A percentile compares a stretch with the other conserved stretches of the same genome.
Evolutionary conservation across 1,284 basidiomycete species (phyloP).

Genomic region (Ceratobasidium sp.): DNA sequence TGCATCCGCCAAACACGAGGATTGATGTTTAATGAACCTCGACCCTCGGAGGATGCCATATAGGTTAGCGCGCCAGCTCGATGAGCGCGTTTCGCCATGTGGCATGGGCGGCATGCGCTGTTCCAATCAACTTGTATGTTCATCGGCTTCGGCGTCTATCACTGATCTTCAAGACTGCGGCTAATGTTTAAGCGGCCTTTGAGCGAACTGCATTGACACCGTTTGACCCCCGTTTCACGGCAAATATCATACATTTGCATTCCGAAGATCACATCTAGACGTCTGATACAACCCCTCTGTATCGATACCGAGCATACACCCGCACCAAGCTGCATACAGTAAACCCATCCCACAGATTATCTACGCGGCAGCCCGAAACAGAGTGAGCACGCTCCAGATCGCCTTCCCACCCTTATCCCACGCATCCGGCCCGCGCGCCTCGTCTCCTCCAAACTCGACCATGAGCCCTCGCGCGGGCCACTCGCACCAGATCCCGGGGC

Average conservation of each 20-base stretch:
- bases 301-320: not conserved
- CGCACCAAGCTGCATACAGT: not conserved
- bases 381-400: constrained; percentile 74
- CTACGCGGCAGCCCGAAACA: constrained; percentile 60
- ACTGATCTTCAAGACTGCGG: not conserved
- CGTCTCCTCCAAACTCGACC: constrained; percentile 82
- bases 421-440: constrained; percentile 78
- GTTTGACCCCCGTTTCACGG: not conserved
- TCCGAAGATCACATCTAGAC: not conserved
- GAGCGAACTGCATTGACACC: not conserved
- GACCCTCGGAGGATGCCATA: too few relatives aligned
- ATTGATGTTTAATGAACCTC: too few relatives aligned
- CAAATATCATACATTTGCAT: not conserved
- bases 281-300: not conserved
- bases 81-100: constrained; percentile 18
- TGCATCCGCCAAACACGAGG: too few relatives aligned
- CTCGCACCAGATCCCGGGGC: constrained; percentile 90
- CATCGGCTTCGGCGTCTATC: constrained; percentile 19
- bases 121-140: constrained; percentile 36
- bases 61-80: not conserved
- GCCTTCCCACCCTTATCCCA: constrained; percentile 87
- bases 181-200: not conserved
- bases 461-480: constrained; percentile 83
- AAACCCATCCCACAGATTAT: not conserved
- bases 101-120: constrained; percentile 1